Evolutionary conservation across 257 asterid species (phyloP), one percentile per base, ranked within the genome.

Genomic region (Solanum lignicaule): DNA sequence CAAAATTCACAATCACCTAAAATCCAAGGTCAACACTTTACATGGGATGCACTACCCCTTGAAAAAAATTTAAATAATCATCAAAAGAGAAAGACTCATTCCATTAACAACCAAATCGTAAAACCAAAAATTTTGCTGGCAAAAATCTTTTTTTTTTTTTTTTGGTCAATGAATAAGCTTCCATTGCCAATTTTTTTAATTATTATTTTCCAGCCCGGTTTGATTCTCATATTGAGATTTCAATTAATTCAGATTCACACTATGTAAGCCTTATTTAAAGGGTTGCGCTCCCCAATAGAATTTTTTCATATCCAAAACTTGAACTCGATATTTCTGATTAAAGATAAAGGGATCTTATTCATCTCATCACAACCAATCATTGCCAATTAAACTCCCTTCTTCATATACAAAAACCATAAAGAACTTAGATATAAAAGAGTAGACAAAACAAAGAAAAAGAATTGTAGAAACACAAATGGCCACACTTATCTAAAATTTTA

Each of bases 41-140:
- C 79, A 72, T 85, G 87, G 87, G 39, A 85, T 85, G 82, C 87
- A 85, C 87, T 41, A 85, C 14, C 81, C 55, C 65, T 9, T 25
- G 20, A 36, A 82, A n/a, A 21, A 32, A 62, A 8, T 0, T 52
- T 52, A 38, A 27, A 85, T 15, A 52, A 52, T 43, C 52, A 13
- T 43, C 52, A 65, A 39, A 21, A 46, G 4, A 29, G 2, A 14
- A 23, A 66, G 7, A 31, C 62, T 85, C 58, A 36, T 60, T 85
- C 38, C 39, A n/a, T 39, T 68, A 33, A 13, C 87, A 16, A 72
- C 21, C 68, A 85, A 72, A 18, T 72, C 38, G 11, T 27, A 39
- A 68, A 46, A 71, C 18, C 21, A 85, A 85, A 29, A 66, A 5
- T 5, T 36, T 66, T 27, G 68, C 85, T 66, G 87, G 87, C 36